These are phyloP conservation scores for Trichoderma parareesei DNA, from an alignment of 495 filamentous ascomycete genomes.

Conservation along the genomic window DNA sequence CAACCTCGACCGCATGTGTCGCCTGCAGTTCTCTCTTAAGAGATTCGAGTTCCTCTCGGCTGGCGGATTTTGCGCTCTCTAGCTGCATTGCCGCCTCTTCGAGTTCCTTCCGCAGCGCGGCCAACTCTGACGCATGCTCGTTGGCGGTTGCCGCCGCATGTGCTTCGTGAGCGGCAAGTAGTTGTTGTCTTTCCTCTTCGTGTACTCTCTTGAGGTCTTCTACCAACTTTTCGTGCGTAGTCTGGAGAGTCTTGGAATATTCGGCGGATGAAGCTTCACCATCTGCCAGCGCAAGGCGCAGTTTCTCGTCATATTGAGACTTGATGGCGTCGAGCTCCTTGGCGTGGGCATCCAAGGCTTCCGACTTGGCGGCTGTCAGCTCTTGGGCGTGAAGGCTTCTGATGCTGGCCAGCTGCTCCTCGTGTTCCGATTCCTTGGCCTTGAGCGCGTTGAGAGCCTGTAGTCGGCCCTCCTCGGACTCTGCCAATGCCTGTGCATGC, in stretches of 20 bases:
- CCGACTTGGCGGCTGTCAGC: slow-evolving; percentile 33
- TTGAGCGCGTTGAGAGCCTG: slow-evolving; percentile 30
- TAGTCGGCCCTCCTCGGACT: slow-evolving; percentile 27
- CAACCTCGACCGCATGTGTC: slow-evolving; percentile 37
- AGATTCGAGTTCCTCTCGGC: slow-evolving; percentile 27
- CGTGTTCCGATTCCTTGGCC: slow-evolving; percentile 33
- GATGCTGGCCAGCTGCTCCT: slow-evolving; percentile 35
- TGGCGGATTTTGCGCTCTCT: slow-evolving; percentile 28
- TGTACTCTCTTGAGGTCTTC: slow-evolving; percentile 23
- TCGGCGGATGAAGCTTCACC: slow-evolving; percentile 23
- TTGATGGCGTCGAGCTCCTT: slow-evolving; percentile 35
- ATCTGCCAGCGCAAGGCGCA: slow-evolving; percentile 27
- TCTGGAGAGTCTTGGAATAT: not conserved
- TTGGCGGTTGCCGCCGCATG: slow-evolving; percentile 22
- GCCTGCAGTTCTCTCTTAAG: slow-evolving; percentile 37
- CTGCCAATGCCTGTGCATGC: slow-evolving; percentile 32
- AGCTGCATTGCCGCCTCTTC: slow-evolving; percentile 25
- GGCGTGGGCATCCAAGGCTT: slow-evolving; percentile 27
- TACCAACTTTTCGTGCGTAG: slow-evolving; percentile 6
- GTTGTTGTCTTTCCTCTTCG: slow-evolving; percentile 2
- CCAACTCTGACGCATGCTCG: slow-evolving; percentile 21
- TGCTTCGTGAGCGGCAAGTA: slow-evolving; percentile 22
- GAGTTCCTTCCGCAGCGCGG: slow-evolving; percentile 21
- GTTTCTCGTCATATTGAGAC: slow-evolving; percentile 27
- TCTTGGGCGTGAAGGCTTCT: slow-evolving; percentile 39